Conservation (phyloP, 2,329 filamentous ascomycete species). For the Septoria petroselini region DNA sequence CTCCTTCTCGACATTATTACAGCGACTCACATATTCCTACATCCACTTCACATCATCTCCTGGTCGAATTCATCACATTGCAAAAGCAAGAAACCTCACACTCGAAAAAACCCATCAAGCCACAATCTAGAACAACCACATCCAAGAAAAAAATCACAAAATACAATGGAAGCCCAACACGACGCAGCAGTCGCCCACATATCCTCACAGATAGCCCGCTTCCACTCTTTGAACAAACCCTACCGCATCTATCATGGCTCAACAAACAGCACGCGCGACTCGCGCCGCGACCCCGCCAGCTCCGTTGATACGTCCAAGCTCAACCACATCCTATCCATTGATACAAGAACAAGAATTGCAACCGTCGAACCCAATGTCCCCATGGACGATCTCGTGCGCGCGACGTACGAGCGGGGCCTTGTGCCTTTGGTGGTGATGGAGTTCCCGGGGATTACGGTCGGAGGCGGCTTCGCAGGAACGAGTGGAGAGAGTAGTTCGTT, state of each 20-base stretch:
- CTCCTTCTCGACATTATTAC: no score
- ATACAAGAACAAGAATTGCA: slow-evolving; percentile 43
- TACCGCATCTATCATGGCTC: slow-evolving; percentile 58
- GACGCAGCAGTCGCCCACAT: slow-evolving; percentile 11
- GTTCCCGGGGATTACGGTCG: slow-evolving; percentile 64
- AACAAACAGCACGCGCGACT: slow-evolving; percentile 50
- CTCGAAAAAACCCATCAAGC: no score
- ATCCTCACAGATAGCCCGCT: slow-evolving; percentile 31
- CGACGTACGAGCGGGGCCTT: slow-evolving; percentile 54
- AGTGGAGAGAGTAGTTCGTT: slow-evolving; percentile 67
- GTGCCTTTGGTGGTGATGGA: slow-evolving; percentile 68
- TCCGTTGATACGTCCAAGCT: slow-evolving; percentile 50
- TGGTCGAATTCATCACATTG: no score
- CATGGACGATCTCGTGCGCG: slow-evolving; percentile 62
- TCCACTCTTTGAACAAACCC: slow-evolving; percentile 45
- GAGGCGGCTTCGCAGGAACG: slow-evolving; percentile 65
- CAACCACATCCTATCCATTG: slow-evolving; percentile 48
- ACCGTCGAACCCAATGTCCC: slow-evolving; percentile 67
- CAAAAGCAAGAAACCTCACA: no score
- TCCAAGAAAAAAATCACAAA: no score
- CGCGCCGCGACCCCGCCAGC: slow-evolving; percentile 39
- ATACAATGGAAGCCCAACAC: slow-evolving; percentile 12
- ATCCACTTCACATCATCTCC: no score
- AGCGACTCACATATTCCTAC: no score
- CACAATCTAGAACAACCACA: no score